Evolutionary conservation across 169 alveolate species (phyloP), one percentile per base, ranked within the genome.

Genomic region (Eimeria sp.): DNA sequence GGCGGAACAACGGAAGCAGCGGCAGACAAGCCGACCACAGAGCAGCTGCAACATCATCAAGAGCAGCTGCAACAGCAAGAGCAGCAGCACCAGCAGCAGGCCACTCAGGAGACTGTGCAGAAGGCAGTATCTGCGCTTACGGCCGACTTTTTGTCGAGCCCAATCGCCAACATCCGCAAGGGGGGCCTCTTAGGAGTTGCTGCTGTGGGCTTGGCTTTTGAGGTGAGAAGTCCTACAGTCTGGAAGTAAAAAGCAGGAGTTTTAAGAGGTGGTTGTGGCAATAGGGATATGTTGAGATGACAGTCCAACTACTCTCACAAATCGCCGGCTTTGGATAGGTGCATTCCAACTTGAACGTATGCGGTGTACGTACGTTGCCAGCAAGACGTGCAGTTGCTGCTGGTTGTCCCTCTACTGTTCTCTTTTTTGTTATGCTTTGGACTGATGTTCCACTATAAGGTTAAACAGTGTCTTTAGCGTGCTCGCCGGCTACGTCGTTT

Each of bases 101-200:
- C 93, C 11, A 86, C 70, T 22, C 61, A 61, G 45, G 58, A 80
- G 4, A 57, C 61, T n/a, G 93, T 86, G 27, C 82, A 86, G 82
- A 57, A 86, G 47, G 93, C 93, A 7, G 25, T 61, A 3, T 49
- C 63, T 34, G 93, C 93, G n/a, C 80, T 86, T 45, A 63, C 75
- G 22, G 63, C 88, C 14, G 95, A 89, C 45, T 89, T 70, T 16
- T 49, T 89, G 57, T 30, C 76, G 40, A 89, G 88, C 49, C 94
- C 96, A 61, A 43, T 70, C 10, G 80, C 94, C 86, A 94, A 67
- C 70, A 51, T 73, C 5, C 78, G 94, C 51, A 94, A 94, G 75
- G 96, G 94, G 22, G 96, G 96, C 11, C 94, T 94, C 18, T 43
- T 94, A 20, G 96, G 94, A 3, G 67, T 94, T 61, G 96, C 94